phyloP scores from a whole-genome alignment of 2,329 filamentous ascomycete genomes.

The Reticulascus tulasneorum region DNA sequence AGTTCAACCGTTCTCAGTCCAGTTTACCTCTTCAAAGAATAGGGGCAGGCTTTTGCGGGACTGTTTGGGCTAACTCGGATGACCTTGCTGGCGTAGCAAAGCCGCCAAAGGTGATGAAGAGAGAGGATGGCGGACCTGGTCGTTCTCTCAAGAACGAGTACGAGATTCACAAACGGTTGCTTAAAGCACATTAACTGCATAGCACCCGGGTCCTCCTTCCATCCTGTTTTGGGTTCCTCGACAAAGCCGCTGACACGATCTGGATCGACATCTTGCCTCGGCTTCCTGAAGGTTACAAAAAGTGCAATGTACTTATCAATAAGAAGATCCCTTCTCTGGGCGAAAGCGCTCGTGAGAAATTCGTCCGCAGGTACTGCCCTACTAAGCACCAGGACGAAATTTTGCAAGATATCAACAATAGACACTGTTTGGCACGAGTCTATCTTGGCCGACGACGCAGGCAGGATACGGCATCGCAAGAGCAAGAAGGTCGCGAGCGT shows the following conservation, averaged over 20 bases:
- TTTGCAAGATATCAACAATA: slow-evolving; percentile 24
- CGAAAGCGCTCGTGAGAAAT: slow-evolving; percentile 5
- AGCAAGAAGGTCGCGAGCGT: background rate
- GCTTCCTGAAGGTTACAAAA: slow-evolving; percentile 14
- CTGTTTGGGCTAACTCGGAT: slow-evolving; percentile 4
- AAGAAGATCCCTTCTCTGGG: slow-evolving; percentile 23
- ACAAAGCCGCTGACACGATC: background rate
- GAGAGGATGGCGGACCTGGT: slow-evolving; percentile 14
- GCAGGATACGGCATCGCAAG: background rate
- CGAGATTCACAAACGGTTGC: slow-evolving; percentile 3
- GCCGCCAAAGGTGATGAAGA: slow-evolving; percentile 10
- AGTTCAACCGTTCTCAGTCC: background rate
- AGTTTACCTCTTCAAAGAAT: background rate
- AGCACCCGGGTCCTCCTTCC: background rate
- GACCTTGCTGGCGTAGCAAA: background rate
- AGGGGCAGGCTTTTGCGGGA: slow-evolving; percentile 7
- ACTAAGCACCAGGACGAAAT: background rate
- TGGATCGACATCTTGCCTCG: slow-evolving; percentile 17
- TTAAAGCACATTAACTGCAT: too few relatives aligned
- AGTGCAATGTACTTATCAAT: slow-evolving; percentile 23
- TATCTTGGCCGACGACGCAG: slow-evolving; percentile 38
- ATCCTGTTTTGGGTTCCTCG: background rate
- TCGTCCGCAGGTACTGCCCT: slow-evolving; percentile 17
- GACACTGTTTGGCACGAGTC: slow-evolving; percentile 45
- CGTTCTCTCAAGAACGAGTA: slow-evolving; percentile 14